Conservation (phyloP, 495 filamentous ascomycete species). For the Pyrenula massariospora region DNA sequence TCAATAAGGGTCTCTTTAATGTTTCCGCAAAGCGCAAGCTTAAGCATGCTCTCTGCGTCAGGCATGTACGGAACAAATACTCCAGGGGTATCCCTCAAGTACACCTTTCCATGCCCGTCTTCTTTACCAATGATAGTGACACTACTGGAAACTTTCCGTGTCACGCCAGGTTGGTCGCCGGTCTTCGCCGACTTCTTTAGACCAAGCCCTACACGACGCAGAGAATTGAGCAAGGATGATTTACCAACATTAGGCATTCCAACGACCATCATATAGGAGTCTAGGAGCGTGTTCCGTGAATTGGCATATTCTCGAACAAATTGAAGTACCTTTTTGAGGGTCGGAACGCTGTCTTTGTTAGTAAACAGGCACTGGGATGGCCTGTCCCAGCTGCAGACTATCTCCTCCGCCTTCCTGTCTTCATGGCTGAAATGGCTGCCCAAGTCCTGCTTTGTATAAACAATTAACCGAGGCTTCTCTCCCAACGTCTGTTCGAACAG, state of each 20-base stretch:
- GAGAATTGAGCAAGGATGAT: constrained; percentile 77
- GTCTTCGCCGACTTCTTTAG: constrained; percentile 71
- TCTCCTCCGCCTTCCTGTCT: constrained; percentile 32
- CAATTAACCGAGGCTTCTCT: constrained; percentile 58
- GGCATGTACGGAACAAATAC: constrained; percentile 90
- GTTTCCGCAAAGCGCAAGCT: constrained; percentile 77
- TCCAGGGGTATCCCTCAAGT: constrained; percentile 66
- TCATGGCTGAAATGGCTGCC: constrained; percentile 21
- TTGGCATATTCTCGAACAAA: constrained; percentile 38
- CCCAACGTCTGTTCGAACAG: constrained; percentile 72
- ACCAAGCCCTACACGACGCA: constrained; percentile 56
- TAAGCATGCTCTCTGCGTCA: constrained; percentile 79
- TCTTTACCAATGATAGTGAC: constrained; percentile 65
- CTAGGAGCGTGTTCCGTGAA: constrained; percentile 42
- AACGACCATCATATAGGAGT: constrained; percentile 72
- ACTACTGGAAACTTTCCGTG: constrained; percentile 67
- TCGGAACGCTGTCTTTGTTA: constrained; percentile 34
- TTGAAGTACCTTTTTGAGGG: constrained; percentile 41
- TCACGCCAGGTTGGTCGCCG: constrained; percentile 80
- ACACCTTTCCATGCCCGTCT: constrained; percentile 38
- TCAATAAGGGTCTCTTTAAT: constrained; percentile 82
- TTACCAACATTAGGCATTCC: constrained; percentile 96
- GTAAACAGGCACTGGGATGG: constrained; percentile 54
- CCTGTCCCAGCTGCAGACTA: constrained; percentile 45
- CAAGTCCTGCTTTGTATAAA: constrained; percentile 87